Evolutionary conservation across 257 asterid genomes (phyloP).

Genomic region (Linaria vulgaris): DNA sequence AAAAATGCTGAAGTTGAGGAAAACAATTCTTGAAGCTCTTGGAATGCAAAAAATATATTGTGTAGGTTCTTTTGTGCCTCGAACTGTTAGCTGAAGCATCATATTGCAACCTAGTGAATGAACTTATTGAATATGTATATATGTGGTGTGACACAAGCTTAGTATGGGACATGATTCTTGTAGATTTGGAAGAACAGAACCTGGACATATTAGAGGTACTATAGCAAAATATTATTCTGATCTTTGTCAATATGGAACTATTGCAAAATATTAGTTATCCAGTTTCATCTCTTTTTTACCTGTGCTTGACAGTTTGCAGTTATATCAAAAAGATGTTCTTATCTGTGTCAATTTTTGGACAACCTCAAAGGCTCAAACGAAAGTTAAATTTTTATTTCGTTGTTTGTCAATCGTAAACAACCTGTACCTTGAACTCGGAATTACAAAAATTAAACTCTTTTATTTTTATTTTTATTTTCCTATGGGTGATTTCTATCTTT

Average conservation of each 20-base stretch:
- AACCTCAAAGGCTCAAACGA: too few species aligned
- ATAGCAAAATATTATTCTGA: neutral
- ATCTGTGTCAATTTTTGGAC: too few species aligned
- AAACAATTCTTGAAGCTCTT: slow-evolving; percentile 15
- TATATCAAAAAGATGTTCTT: too few species aligned
- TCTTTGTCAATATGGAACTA: neutral
- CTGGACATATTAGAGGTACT: slow-evolving; percentile 9
- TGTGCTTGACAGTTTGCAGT: too few species aligned
- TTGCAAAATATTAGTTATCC: too few species aligned
- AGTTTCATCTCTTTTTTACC: too few species aligned
- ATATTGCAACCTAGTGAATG: neutral
- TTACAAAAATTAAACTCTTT: too few species aligned
- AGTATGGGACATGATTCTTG: neutral
- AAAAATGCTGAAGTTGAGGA: slow-evolving; percentile 32
- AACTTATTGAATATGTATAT: neutral
- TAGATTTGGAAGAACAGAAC: neutral
- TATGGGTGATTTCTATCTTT: too few species aligned
- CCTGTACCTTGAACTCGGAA: too few species aligned
- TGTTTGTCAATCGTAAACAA: too few species aligned
- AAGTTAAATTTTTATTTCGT: too few species aligned
- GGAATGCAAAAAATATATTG: neutral
- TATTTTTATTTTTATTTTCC: too few species aligned
- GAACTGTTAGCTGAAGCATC: slow-evolving; percentile 12
- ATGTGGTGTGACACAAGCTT: neutral
- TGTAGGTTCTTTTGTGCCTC: slow-evolving; percentile 8